Conservation (phyloP, 352 stramenopile species). For the Globisporangium cylindrosporum region DNA sequence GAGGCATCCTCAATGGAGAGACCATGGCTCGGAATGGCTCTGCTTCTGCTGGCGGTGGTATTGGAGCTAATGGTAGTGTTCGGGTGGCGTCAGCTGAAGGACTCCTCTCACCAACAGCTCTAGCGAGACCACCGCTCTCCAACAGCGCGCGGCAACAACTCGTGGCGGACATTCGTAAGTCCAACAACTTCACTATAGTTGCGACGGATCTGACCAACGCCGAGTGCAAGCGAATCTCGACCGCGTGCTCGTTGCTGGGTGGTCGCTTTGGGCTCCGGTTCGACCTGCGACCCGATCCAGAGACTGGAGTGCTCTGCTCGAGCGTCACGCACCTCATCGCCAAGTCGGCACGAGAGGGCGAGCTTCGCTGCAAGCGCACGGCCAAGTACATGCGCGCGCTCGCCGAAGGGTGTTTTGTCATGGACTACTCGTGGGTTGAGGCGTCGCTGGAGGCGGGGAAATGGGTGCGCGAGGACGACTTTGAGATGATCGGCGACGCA, state of each 20-base stretch:
- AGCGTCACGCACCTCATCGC: conserved; percentile 80
- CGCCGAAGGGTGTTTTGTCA: conserved; percentile 65
- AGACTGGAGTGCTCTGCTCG: conserved; percentile 36
- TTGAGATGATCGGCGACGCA: conserved; percentile 79
- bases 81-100: conserved; percentile 12
- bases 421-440: conserved; percentile 78
- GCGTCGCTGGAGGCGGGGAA: conserved; percentile 52
- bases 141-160: conserved; percentile 11
- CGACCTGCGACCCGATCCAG: conserved; percentile 50
- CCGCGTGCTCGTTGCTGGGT: conserved; percentile 57
- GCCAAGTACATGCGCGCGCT: conserved; percentile 86
- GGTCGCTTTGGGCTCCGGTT: conserved; percentile 76
- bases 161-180: conserved; percentile 7
- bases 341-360: conserved; percentile 36
- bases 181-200: conserved; percentile 46
- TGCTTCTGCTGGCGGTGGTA: neutral
- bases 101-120: neutral
- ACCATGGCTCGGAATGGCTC: neutral
- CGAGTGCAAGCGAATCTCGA: conserved; percentile 50
- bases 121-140: conserved; percentile 14
- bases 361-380: conserved; percentile 70
- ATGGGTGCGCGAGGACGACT: conserved; percentile 70
- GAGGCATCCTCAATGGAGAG: conserved; percentile 18
- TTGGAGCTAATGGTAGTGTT: neutral
- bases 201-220: conserved; percentile 55